Evolutionary conservation across 306 rosid species (phyloP).

Genomic region (Ochetophila trinervis): DNA sequence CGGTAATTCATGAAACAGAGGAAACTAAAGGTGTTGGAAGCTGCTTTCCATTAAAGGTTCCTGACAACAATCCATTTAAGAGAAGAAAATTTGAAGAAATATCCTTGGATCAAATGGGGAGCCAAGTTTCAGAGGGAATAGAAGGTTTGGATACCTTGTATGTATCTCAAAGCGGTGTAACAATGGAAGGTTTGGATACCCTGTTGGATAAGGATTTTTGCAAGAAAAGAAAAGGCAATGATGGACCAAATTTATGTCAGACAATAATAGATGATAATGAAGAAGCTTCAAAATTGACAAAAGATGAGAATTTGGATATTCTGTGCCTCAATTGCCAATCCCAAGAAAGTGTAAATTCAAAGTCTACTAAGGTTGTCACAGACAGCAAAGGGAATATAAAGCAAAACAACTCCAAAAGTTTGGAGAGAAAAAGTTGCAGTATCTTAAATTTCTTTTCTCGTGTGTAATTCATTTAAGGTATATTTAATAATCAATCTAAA

Average conservation of each 20-base stretch:
- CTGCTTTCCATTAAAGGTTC: slow-evolving; percentile 42
- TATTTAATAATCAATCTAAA: background rate
- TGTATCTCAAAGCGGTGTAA: slow-evolving; percentile 26
- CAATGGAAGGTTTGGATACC: slow-evolving; percentile 25
- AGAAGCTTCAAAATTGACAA: slow-evolving; percentile 49
- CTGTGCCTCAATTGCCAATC: slow-evolving; percentile 40
- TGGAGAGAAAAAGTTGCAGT: slow-evolving; percentile 33
- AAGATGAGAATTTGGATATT: slow-evolving; percentile 39
- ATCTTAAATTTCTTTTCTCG: slow-evolving; percentile 80
- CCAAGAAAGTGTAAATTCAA: slow-evolving; percentile 68
- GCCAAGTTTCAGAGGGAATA: slow-evolving; percentile 25
- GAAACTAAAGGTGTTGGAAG: slow-evolving; percentile 17
- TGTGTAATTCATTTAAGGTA: slow-evolving; percentile 31
- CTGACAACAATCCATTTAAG: slow-evolving; percentile 81
- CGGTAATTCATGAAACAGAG: slow-evolving; percentile 21
- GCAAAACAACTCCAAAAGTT: slow-evolving; percentile 41
- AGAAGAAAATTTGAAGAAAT: slow-evolving; percentile 41
- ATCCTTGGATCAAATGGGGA: slow-evolving; percentile 23
- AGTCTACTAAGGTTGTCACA: slow-evolving; percentile 7
- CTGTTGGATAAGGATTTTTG: slow-evolving; percentile 30
- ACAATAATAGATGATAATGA: slow-evolving; percentile 25
- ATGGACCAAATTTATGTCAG: slow-evolving; percentile 27
- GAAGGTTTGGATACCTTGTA: slow-evolving; percentile 28
- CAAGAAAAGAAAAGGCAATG: slow-evolving; percentile 48
- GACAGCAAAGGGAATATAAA: slow-evolving; percentile 46